Evolutionary conservation across 2,329 filamentous ascomycete species (phyloP).

Genomic region (Xylariaceae sp.): DNA sequence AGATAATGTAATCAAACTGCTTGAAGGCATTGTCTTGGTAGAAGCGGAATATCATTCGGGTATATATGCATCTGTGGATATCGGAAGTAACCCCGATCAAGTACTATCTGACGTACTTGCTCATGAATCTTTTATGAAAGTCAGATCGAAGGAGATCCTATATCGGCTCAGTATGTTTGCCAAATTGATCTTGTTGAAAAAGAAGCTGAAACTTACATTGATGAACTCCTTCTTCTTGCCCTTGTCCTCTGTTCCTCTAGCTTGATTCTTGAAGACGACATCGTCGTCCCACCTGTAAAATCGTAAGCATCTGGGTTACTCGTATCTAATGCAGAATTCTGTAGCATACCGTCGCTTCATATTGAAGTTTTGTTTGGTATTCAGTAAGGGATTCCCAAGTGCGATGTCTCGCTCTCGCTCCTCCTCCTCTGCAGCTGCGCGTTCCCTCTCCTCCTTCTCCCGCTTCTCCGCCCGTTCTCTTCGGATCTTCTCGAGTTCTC

Average conservation of each 20-base stretch:
- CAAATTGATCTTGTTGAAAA: background rate
- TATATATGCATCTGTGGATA: too few relatives aligned
- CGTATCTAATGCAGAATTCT: background rate
- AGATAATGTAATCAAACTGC: background rate
- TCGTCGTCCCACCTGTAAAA: slow-evolving; percentile 86
- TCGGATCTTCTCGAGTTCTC: slow-evolving; percentile 92
- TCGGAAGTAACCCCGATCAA: too few relatives aligned
- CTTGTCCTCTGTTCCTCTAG: slow-evolving; percentile 87
- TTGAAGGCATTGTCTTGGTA: background rate
- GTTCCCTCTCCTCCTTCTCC: slow-evolving; percentile 77
- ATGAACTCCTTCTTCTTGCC: slow-evolving; percentile 91
- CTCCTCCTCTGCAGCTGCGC: slow-evolving; percentile 75
- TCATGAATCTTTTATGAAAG: slow-evolving; percentile 98
- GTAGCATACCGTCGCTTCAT: slow-evolving; percentile 63
- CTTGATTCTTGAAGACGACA: slow-evolving; percentile 99
- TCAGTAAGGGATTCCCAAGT: slow-evolving; percentile 85
- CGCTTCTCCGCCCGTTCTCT: slow-evolving; percentile 77
- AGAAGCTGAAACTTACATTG: slow-evolving; percentile 61
- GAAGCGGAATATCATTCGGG: background rate
- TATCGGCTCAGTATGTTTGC: slow-evolving; percentile 18
- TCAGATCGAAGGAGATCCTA: slow-evolving; percentile 87
- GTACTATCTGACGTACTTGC: slow-evolving; percentile 54
- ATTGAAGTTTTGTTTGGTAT: slow-evolving; percentile 74
- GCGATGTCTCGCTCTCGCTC: slow-evolving; percentile 85
- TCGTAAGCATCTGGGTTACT: background rate